Base-by-base conservation (phyloP, 208 protist species). In the Leptomonas seymouri region DNA sequence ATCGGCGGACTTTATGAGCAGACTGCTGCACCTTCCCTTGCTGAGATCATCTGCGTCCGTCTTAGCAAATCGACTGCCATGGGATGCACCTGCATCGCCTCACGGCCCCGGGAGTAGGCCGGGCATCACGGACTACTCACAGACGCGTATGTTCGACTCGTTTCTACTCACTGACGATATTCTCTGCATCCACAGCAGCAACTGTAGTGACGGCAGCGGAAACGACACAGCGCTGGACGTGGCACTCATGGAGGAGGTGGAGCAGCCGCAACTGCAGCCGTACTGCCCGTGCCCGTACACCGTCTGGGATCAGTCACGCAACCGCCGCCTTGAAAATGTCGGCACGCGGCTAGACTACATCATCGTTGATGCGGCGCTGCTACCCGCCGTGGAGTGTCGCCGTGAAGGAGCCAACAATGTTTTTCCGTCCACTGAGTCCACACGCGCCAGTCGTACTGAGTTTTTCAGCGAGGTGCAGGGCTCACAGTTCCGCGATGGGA, bases 281-380 rank as follows among this genome's bases (percentile, higher is more conserved):
- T 89, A 87, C 75, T 86, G 81, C 74, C 82, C 87, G 0, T 91
- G 85, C 54, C 87, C 91, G 3, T 96, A 89, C 78, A 97, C 93
- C 21, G 95, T 91, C 74, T 97, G 91, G 90, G 90, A 97, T 68
- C 93, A 97, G 66, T 93, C 84, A 15, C 84, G 77, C 68, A 97
- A 97, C 71, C 78, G 78, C 42, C 89, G 93, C 15, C 84, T 86
- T 14, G 75, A 78, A 31, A 97, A 97, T 70, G 85, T 93, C 30
- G 93, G 93, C 44, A 94, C 86, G 12, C 87, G 93, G 27, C 87
- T 97, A 20, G 93, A 97, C 69, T 97, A 95, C 80, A 93, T 96
- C 64, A 79, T 97, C 23, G 82, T 97, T 31, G 91, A 95, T 71
- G 73, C 70, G 4, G 70, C 34, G 23, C 73, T 97, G 49, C 39